Percentiles rank a stretch among this genome's conserved stretches.
phyloP scores from a whole-genome alignment of 2,329 filamentous ascomycete species.

The Plectosphaerella sp. region DNA sequence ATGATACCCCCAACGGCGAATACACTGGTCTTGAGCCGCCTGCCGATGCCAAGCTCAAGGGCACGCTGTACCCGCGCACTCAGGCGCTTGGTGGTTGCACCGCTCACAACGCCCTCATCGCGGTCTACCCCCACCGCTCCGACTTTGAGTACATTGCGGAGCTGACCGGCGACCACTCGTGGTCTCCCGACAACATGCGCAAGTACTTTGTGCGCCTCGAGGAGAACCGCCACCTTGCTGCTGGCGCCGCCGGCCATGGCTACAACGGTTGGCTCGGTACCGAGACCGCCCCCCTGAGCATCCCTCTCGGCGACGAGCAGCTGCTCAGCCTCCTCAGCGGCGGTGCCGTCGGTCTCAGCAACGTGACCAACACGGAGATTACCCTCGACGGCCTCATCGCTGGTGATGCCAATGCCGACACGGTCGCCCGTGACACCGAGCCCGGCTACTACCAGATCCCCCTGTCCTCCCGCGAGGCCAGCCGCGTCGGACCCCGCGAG shows the following conservation, averaged over 20 bases:
- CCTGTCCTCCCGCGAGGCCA: constrained; percentile 43
- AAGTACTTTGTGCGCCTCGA: constrained; percentile 51
- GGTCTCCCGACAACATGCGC: constrained; percentile 53
- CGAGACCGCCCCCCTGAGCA: constrained; percentile 41
- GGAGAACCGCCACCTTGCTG: constrained; percentile 44
- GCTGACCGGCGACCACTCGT: constrained; percentile 51
- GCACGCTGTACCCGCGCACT: constrained; percentile 54
- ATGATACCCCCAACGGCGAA: constrained; percentile 42
- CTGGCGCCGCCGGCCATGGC: constrained; percentile 44
- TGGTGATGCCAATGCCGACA: constrained; percentile 47
- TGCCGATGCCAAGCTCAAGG: constrained; percentile 42
- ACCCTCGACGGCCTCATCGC: constrained; percentile 31
- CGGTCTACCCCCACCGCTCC: constrained; percentile 45
- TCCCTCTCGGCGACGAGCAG: constrained; percentile 47
- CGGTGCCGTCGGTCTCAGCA: constrained; percentile 45
- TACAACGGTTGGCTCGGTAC: constrained; percentile 53
- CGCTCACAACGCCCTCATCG: constrained; percentile 50
- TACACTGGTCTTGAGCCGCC: constrained; percentile 53
- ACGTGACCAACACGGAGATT: constrained; percentile 18
- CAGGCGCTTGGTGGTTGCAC: constrained; percentile 54
- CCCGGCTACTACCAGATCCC: constrained; percentile 55
- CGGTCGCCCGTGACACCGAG: constrained; percentile 35
- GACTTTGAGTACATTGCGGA: constrained; percentile 49
- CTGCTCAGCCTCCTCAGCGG: constrained; percentile 47
- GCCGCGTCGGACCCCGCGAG: constrained; percentile 51